Conservation (phyloP, 306 rosid genomes). For the Crotalaria pallida region DNA sequence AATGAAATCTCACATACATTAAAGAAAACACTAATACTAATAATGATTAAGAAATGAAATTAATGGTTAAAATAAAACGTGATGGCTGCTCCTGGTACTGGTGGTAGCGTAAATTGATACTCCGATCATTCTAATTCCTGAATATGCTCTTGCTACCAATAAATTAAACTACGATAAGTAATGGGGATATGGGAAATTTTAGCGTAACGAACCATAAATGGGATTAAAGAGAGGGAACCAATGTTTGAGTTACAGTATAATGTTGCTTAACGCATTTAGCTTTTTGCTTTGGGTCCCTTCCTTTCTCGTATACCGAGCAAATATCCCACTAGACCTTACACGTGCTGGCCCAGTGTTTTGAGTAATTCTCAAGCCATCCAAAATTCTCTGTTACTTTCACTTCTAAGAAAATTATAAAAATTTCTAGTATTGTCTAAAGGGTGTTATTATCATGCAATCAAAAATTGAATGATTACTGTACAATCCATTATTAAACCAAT, state of each 20-base stretch:
- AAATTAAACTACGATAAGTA: background rate
- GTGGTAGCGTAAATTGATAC: conserved; percentile 52
- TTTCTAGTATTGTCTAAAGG: no score
- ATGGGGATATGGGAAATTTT: conserved; percentile 90
- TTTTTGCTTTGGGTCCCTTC: conserved; percentile 20
- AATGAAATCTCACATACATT: no score
- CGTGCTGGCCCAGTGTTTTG: conserved; percentile 52
- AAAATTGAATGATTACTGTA: no score
- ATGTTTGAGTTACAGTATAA: conserved; percentile 20
- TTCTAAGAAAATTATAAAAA: conserved; percentile 9
- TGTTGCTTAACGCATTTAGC: conserved; percentile 83
- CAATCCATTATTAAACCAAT: no score
- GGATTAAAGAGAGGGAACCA: conserved; percentile 39
- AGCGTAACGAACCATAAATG: conserved; percentile 90
- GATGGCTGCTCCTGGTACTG: conserved; percentile 30
- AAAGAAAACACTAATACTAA: no score
- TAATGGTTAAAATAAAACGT: conserved; percentile 20
- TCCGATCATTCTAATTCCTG: conserved; percentile 36
- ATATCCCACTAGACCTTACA: conserved; percentile 46
- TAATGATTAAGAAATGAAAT: no score
- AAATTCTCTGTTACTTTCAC: conserved; percentile 35
- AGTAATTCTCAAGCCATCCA: conserved; percentile 41
- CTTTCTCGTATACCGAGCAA: conserved; percentile 41
- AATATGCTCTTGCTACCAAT: background rate
- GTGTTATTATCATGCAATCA: no score